These are phyloP conservation scores for Malania oleifera DNA, from an alignment of 164 flowering plant genomes.

Conservation along the genomic window DNA sequence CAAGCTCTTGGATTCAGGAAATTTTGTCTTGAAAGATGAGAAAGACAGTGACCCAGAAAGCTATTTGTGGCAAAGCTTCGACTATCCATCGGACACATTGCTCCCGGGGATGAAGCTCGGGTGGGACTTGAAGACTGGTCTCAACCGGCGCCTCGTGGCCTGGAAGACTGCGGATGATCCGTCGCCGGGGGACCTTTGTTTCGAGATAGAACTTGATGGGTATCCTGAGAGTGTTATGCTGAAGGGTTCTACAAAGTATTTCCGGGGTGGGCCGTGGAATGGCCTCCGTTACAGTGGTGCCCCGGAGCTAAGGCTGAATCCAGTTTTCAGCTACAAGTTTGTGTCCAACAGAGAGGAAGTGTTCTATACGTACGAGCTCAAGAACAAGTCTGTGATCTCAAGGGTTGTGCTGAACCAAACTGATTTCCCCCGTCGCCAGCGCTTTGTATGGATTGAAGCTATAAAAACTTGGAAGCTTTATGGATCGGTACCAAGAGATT, in stretches of 20 bases:
- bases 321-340: not conserved
- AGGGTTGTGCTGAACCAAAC: not conserved
- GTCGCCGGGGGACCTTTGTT: not conserved
- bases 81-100: too few species aligned
- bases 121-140: not conserved
- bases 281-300: not conserved
- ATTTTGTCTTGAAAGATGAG: too few species aligned
- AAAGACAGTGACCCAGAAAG: too few species aligned
- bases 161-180: conserved; percentile 11
- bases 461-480: not conserved
- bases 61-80: too few species aligned
- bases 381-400: not conserved
- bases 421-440: not conserved
- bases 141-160: not conserved
- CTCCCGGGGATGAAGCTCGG: conserved; percentile 3
- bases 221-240: not conserved
- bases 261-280: not conserved
- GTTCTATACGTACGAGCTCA: not conserved
- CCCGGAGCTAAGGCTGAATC: not conserved
- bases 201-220: not conserved
- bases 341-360: not conserved
- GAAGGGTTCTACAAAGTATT: not conserved
- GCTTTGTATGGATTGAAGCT: not conserved
- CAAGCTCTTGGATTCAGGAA: too few species aligned
- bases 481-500: not conserved